These are phyloP conservation scores for Lactarius trivialis DNA, from an alignment of 768 basidiomycete genomes.

Conservation along the genomic window DNA sequence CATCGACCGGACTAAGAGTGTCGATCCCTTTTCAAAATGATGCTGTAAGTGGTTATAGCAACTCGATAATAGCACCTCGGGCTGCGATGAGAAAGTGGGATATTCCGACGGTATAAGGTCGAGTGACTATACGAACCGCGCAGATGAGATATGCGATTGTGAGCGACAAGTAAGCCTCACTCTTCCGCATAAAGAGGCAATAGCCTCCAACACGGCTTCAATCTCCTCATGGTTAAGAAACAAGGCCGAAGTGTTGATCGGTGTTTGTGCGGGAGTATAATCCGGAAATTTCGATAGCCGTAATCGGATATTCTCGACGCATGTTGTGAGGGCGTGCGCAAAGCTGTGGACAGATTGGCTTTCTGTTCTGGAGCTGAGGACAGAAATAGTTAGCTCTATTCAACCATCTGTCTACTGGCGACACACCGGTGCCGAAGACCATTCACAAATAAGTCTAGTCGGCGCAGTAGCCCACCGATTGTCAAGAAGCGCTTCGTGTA, in stretches of 20 bases:
- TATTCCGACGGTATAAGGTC: conserved; percentile 19
- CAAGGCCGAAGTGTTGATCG: conserved; percentile 20
- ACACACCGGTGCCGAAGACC: conserved; percentile 45
- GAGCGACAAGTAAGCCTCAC: conserved; percentile 35
- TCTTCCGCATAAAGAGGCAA: conserved; percentile 52
- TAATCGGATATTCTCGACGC: conserved; percentile 26
- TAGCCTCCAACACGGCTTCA: conserved; percentile 31
- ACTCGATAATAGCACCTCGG: conserved; percentile 49
- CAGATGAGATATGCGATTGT: not conserved
- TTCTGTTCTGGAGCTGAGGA: conserved; percentile 11
- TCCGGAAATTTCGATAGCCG: conserved; percentile 17
- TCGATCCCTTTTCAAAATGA: conserved; percentile 51
- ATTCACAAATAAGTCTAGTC: conserved; percentile 51
- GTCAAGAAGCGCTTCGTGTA: conserved; percentile 54
- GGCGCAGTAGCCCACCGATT: conserved; percentile 61
- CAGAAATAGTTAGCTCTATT: not conserved
- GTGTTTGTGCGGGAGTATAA: conserved; percentile 1
- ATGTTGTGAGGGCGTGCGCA: conserved; percentile 26
- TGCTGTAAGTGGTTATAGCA: conserved; percentile 51
- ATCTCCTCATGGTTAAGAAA: conserved; percentile 27
- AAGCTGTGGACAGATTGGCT: conserved; percentile 27
- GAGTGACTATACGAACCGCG: conserved; percentile 15
- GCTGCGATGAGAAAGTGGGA: conserved; percentile 22
- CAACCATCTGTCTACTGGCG: not conserved
- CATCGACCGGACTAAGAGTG: conserved; percentile 41